Conservation (phyloP, 2,329 filamentous ascomycete species). For the Septoria linicola region DNA sequence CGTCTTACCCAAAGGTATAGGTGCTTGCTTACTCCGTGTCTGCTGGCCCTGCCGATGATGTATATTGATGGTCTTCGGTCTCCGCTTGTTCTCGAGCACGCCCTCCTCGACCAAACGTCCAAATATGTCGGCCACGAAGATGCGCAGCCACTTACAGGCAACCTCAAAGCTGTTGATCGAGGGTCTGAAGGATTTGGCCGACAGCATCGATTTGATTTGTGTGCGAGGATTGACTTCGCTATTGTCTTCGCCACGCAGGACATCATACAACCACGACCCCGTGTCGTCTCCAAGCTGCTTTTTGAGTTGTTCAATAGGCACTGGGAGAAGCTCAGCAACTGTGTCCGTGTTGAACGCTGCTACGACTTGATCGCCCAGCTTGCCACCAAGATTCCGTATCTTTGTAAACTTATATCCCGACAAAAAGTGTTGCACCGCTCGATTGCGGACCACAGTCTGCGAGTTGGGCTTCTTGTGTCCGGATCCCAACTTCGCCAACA, state of each 20-base stretch:
- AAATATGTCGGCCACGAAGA: conserved; percentile 90
- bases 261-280: conserved; percentile 79
- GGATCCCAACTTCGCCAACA: conserved; percentile 90
- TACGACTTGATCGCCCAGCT: conserved; percentile 83
- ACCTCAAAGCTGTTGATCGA: conserved; percentile 76
- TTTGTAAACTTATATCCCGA: conserved; percentile 88
- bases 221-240: conserved; percentile 89
- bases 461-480: conserved; percentile 89
- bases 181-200: conserved; percentile 90
- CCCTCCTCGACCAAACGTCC: conserved; percentile 87
- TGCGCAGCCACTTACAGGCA: conserved; percentile 79
- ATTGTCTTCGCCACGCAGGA: conserved; percentile 78
- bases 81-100: conserved; percentile 78
- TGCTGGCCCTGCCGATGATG: conserved; percentile 75
- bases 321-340: conserved; percentile 70
- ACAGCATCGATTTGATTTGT: conserved; percentile 96
- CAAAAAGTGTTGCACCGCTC: conserved; percentile 77
- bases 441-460: conserved; percentile 89
- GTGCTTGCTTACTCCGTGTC: conserved; percentile 69
- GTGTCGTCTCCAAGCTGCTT: conserved; percentile 78
- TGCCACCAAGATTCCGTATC: conserved; percentile 91
- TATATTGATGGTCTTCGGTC: conserved; percentile 81
- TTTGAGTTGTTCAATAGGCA: conserved; percentile 74
- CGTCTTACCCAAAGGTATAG: conserved; percentile 72
- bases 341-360: conserved; percentile 78